Base-by-base conservation (phyloP, 257 asterid species). In the Penstemon barbatus region DNA sequence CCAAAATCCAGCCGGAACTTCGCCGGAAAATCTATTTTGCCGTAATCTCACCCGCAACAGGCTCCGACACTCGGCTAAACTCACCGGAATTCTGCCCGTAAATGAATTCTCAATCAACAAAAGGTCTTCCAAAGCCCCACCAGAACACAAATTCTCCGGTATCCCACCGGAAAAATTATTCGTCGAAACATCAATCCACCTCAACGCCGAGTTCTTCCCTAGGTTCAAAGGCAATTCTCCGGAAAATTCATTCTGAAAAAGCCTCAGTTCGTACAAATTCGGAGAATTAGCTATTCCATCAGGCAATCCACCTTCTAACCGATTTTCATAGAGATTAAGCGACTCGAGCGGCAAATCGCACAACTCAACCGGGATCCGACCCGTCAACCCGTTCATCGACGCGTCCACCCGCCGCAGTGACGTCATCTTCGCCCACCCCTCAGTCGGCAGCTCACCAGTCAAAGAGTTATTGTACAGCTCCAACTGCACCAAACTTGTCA, bases 401-500 rank as follows among this genome's bases (percentile, higher is more conserved):
- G 83, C 91, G 70, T 94, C 99, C 6, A 94, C 60, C 70, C 93
- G 81, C 82, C 95, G 63, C 71, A 94, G 51, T 39, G 94, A 83
- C 64, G 82, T 82, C 99, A 94, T 85, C 12, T 85, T 89, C 4
- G 87, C 70, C 99, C 99, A 94, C 45, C 99, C 99, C 11, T 54
- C 55, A 60, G 67, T 73, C 67, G 97, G 98, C 5, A 94, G 19
- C 71, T 80, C 97, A 3, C 99, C 99, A 8, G 80, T 81, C 65
- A 94, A 63, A 37, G 99, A 82, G 81, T 94, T 94, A 65, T 89
- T 94, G 56, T 86, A 94, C 46, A 94, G 96, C 89, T 94, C 99
- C 46, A 94, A 71, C 78, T 94, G 99, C 1, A 87, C 92, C 43
- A 54, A 79, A 68, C 86, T 82, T 10, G 84, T 76, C 65, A 94